These are phyloP conservation scores for Tremellales sp. DNA, from an alignment of 1,284 basidiomycete species.

Conservation along the genomic window DNA sequence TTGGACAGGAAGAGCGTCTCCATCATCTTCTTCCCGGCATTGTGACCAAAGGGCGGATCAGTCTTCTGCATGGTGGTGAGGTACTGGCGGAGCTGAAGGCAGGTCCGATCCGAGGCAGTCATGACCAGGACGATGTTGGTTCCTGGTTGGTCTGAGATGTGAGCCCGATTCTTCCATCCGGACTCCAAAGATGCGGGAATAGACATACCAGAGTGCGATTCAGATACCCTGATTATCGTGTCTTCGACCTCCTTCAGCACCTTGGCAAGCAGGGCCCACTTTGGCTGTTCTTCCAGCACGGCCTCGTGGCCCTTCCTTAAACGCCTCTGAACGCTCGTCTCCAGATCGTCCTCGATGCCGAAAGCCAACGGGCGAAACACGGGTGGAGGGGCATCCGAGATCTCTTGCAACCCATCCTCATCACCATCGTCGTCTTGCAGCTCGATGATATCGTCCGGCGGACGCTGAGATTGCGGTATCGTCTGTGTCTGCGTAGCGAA, in stretches of 20 bases:
- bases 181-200: neutral
- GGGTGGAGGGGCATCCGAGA: constrained; percentile 51
- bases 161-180: too few relatives aligned
- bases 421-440: constrained; percentile 21
- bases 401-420: constrained; percentile 57
- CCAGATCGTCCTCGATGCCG: constrained; percentile 29
- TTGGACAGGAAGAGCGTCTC: constrained; percentile 45
- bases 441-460: constrained; percentile 12
- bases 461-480: constrained; percentile 11
- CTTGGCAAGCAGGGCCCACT: constrained; percentile 83
- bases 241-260: constrained; percentile 89
- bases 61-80: constrained; percentile 62
- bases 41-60: constrained; percentile 51
- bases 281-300: constrained; percentile 88
- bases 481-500: constrained; percentile 42
- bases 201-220: constrained; percentile 37
- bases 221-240: constrained; percentile 56
- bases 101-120: constrained; percentile 76
- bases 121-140: constrained; percentile 80
- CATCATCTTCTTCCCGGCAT: constrained; percentile 69
- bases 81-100: constrained; percentile 71
- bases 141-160: constrained; percentile 55
- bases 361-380: constrained; percentile 38
- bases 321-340: constrained; percentile 52
- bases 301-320: constrained; percentile 76